phyloP scores from a whole-genome alignment of 164 flowering plant species.

The Santalum album region DNA sequence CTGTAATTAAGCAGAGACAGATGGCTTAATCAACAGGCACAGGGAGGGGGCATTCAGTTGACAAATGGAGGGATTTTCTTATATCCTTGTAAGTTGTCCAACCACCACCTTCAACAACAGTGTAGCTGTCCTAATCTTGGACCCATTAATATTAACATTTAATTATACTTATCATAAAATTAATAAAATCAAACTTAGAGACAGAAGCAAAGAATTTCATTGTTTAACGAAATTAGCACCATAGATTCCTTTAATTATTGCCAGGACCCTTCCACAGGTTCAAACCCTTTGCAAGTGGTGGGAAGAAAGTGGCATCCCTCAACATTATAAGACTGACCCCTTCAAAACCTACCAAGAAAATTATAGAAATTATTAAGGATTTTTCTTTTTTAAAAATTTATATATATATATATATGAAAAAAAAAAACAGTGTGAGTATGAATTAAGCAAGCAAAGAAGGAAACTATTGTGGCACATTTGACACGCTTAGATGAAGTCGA shows the following conservation, averaged over 20 bases:
- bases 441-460: too few species aligned
- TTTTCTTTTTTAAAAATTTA: too few species aligned
- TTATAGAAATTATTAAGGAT: too few species aligned
- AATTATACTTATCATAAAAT: too few species aligned
- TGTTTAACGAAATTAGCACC: neutral
- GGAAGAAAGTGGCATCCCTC: neutral
- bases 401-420: too few species aligned
- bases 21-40: neutral
- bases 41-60: neutral
- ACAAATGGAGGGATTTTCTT: neutral
- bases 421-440: too few species aligned
- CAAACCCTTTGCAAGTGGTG: too few species aligned
- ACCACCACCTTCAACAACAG: neutral
- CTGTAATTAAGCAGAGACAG: neutral
- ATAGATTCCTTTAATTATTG: neutral
- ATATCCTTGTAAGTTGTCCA: neutral
- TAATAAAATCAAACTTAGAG: neutral
- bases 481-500: too few species aligned
- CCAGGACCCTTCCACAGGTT: too few species aligned
- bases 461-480: too few species aligned
- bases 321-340: too few species aligned
- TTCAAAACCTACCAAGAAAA: slow-evolving; percentile 1
- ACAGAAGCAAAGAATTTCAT: neutral
- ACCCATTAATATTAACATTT: neutral
- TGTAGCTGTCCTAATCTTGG: slow-evolving; percentile 3